Evolutionary conservation across 768 basidiomycete species (phyloP), one percentile per base, ranked within the genome.

Genomic region (Mycena belliarum): DNA sequence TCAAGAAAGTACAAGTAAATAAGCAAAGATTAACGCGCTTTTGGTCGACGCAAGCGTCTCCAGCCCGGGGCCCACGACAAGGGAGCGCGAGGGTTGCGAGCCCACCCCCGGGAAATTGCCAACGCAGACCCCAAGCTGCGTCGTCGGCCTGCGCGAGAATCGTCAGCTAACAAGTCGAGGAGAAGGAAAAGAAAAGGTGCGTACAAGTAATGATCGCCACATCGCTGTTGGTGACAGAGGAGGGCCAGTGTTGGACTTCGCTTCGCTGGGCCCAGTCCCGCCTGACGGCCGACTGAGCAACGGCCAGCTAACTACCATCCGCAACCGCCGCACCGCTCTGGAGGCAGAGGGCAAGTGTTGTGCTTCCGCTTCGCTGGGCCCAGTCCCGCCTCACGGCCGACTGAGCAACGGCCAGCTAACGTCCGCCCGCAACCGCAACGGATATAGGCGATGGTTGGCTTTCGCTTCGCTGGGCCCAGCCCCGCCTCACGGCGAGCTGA

Each of bases 1-100:
- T 46, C 45, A 28, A 46, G 28, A 46, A 4, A 47, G 21, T 41
- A 43, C 32, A 28, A 43, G 26, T 11, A n/a, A 38, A 38, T 3
- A 38, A 53, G 56, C 56, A 52, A 59, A 61, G 55, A 51, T 48
- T 46, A 50, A 50, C 37, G 38, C 41, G 49, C 49, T 26, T 50
- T 50, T 50, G 37, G 23, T 50, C 49, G 49, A 50, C 49, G 25
- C 49, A 38, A 50, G 38, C 37, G 38, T 40, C 42, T 52, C n/a
- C 32, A 43, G 51, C 42, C 51, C 49, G 18, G 49, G 38, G 49
- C 37, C 49, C 49, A 50, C 38, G 38, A 28, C 51, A 33, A 52
- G 28, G 51, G 51, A 52, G 51, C 51, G 44, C 41, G 41, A 52
- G 51, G 51, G 51, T 43, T 44, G 51, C 41, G 51, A 52, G n/a